phyloP scores from a whole-genome alignment of 2,329 filamentous ascomycete genomes.

The Trichoderma endophyticum region DNA sequence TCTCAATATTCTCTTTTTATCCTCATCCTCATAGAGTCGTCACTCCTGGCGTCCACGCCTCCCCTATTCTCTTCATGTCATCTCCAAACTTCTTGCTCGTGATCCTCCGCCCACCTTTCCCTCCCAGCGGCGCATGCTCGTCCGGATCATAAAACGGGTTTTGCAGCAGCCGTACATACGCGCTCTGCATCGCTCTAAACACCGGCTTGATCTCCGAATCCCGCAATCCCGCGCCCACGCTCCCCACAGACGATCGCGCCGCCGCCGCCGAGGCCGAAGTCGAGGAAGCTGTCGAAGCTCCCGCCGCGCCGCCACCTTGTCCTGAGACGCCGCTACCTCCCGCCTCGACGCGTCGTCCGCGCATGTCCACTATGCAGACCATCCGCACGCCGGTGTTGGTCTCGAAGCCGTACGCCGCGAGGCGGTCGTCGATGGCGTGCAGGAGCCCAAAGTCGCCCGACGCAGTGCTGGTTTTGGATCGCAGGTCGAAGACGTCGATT shows the following conservation, averaged over 20 bases:
- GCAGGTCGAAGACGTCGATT: slow-evolving; percentile 90
- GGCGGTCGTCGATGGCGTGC: slow-evolving; percentile 87
- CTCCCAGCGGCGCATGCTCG: slow-evolving; percentile 63
- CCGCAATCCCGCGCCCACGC: slow-evolving; percentile 62
- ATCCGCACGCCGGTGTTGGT: slow-evolving; percentile 94
- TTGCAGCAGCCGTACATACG: slow-evolving; percentile 82
- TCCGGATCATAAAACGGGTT: slow-evolving; percentile 96
- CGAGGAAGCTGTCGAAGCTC: slow-evolving; percentile 24
- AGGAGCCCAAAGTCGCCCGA: slow-evolving; percentile 88
- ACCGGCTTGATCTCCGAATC: slow-evolving; percentile 88
- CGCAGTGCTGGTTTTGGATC: slow-evolving; percentile 65
- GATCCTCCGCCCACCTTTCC: slow-evolving; percentile 64
- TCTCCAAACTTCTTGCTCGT: slow-evolving; percentile 75
- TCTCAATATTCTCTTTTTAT: background rate
- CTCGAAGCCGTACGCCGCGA: slow-evolving; percentile 93
- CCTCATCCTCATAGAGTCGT: slow-evolving; percentile 47
- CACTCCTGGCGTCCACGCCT: slow-evolving; percentile 75
- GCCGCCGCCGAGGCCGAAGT: slow-evolving; percentile 1
- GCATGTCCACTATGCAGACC: slow-evolving; percentile 86
- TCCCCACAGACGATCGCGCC: slow-evolving; percentile 31
- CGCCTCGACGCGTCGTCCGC: slow-evolving; percentile 33
- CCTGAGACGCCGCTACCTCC: slow-evolving; percentile 16
- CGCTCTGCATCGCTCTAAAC: slow-evolving; percentile 88
- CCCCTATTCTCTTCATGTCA: slow-evolving; percentile 83
- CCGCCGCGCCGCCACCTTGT: background rate